Conservation (phyloP, 2,329 filamentous ascomycete species). For the Paradendryphiella salina region DNA sequence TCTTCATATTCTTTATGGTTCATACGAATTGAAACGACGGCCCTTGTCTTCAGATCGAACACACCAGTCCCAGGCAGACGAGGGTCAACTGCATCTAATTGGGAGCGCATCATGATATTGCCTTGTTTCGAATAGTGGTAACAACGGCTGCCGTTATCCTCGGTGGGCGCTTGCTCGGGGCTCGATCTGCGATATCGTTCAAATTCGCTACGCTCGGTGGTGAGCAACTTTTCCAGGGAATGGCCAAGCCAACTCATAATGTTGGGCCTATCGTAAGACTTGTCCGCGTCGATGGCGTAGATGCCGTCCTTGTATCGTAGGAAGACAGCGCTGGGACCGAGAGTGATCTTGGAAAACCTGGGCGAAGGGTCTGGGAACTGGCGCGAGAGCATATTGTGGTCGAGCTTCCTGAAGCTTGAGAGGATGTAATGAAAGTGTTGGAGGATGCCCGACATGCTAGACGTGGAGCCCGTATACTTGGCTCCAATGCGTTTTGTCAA, state of each 20-base stretch:
- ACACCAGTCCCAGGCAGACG: conserved; percentile 88
- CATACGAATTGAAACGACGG: conserved; percentile 91
- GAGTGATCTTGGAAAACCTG: conserved; percentile 72
- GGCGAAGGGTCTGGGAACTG: conserved; percentile 63
- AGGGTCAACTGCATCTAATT: conserved; percentile 86
- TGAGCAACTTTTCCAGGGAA: conserved; percentile 95
- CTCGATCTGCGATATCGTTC: conserved; percentile 70
- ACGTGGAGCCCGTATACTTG: conserved; percentile 93
- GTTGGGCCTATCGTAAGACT: conserved; percentile 82
- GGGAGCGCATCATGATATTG: conserved; percentile 91
- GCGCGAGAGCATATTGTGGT: conserved; percentile 67
- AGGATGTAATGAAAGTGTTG: conserved; percentile 92
- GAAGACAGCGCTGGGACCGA: conserved; percentile 75
- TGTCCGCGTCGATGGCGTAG: conserved; percentile 96
- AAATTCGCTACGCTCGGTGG: conserved; percentile 77
- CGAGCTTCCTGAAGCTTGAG: conserved; percentile 77
- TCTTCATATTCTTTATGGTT: conserved; percentile 71
- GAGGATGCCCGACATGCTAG: conserved; percentile 88
- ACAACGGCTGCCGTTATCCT: conserved; percentile 59
- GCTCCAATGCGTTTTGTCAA: conserved; percentile 68
- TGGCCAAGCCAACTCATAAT: conserved; percentile 90
- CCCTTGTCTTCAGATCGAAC: conserved; percentile 95
- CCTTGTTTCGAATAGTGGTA: conserved; percentile 87
- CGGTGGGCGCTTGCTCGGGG: conserved; percentile 67
- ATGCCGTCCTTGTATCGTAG: conserved; percentile 78